Conservation (phyloP, 2,329 filamentous ascomycete species). For the Pleurostoma richardsiae region DNA sequence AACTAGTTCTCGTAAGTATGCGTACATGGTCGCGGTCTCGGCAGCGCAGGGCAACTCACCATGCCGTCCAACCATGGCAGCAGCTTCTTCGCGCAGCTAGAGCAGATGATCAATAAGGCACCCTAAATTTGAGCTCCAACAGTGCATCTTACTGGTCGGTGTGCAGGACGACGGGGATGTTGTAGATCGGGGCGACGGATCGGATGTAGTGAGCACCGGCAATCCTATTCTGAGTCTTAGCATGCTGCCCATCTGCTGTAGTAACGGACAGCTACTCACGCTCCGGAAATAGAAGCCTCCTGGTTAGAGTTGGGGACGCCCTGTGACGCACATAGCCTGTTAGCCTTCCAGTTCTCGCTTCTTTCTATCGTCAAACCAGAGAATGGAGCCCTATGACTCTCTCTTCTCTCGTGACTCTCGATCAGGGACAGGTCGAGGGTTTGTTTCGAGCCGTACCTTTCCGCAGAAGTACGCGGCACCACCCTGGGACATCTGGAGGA, state of each 20-base stretch:
- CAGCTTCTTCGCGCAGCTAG: slow-evolving; percentile 90
- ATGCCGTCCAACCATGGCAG: slow-evolving; percentile 96
- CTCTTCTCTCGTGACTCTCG: too few species aligned
- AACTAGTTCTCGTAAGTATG: slow-evolving; percentile 26
- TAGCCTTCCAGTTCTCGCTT: slow-evolving; percentile 6
- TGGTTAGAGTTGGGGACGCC: slow-evolving; percentile 79
- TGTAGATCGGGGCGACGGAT: slow-evolving; percentile 79
- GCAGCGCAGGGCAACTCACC: slow-evolving; percentile 20
- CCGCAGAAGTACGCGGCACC: slow-evolving; percentile 90
- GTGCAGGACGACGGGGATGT: slow-evolving; percentile 87
- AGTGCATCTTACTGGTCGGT: slow-evolving; percentile 63
- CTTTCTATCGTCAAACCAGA: neutral
- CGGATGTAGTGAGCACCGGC: slow-evolving; percentile 94
- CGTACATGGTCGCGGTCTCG: too few species aligned
- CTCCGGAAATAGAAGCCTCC: slow-evolving; percentile 80
- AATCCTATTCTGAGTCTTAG: slow-evolving; percentile 29
- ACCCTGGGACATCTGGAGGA: slow-evolving; percentile 91
- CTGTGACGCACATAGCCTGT: slow-evolving; percentile 17
- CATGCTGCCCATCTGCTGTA: too few species aligned
- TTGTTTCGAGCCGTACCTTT: slow-evolving; percentile 35
- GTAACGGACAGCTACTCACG: slow-evolving; percentile 21
- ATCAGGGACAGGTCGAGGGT: neutral
- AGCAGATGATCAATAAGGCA: too few species aligned
- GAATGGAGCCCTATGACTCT: neutral
- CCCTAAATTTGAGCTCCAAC: too few species aligned